phyloP scores from a whole-genome alignment of 2,329 filamentous ascomycete genomes.

The Biscogniauxia marginata region DNA sequence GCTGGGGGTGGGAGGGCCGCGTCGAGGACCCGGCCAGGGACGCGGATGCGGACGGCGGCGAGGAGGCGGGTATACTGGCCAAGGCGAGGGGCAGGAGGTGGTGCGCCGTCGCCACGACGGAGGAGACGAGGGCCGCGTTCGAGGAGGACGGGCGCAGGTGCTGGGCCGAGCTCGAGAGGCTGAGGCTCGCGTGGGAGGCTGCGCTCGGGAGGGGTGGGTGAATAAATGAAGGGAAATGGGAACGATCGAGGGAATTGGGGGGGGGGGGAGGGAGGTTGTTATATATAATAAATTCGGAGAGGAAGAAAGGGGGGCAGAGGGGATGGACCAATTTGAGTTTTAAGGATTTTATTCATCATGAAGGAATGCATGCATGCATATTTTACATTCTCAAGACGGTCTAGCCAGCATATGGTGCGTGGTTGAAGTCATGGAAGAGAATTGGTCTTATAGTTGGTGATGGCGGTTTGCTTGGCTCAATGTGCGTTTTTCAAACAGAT shows the following conservation, averaged over 20 bases:
- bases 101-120: constrained; percentile 57
- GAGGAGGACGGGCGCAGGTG: constrained; percentile 58
- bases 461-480: no score
- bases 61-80: constrained; percentile 49
- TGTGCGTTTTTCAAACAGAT: no score
- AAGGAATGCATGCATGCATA: no score
- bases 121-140: constrained; percentile 60
- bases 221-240: background rate
- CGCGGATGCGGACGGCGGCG: constrained; percentile 40
- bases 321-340: no score
- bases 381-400: no score
- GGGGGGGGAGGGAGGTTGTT: background rate
- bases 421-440: no score
- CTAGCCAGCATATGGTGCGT: no score
- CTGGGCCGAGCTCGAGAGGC: constrained; percentile 70
- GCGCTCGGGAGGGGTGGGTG: constrained; percentile 29
- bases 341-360: no score
- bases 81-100: constrained; percentile 58
- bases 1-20: constrained; percentile 74
- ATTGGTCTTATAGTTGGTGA: no score
- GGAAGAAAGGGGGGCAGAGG: no score
- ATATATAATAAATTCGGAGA: no score
- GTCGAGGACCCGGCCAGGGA: constrained; percentile 43
- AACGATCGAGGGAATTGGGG: background rate
- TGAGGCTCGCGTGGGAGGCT: constrained; percentile 67